Evolutionary conservation across 768 basidiomycete genomes (phyloP), one percentile per base, ranked within the genome.

Genomic region (Boletus rubropictus): DNA sequence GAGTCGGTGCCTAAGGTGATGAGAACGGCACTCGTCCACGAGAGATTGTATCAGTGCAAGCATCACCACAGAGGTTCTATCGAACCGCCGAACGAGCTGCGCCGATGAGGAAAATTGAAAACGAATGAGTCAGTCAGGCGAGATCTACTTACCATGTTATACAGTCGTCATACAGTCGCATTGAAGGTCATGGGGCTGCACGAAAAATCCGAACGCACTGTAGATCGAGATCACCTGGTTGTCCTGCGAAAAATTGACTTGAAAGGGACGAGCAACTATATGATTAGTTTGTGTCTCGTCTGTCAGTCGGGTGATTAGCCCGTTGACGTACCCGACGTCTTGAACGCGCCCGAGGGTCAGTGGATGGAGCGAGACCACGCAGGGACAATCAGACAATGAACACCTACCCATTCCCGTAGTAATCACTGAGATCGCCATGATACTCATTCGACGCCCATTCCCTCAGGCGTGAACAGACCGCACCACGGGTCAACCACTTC

Each of bases 221-320:
- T 80, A 84, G 45, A 90, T 82, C 20, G 87, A 80, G 39, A 86
- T 72, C 79, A 61, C n/a, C n/a, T n/a, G n/a, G n/a, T n/a, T n/a
- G n/a, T n/a, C n/a, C n/a, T 93, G 89, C 7, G 86, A 80, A 63
- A 93, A 91, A 66, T 93, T 89, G 18, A 77, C 81, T 56, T 86
- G 89, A 37, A 89, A 58, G 5, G 71, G 69, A 49, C 78, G 76
- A 49, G 80, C 57, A 11, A 87, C 74, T 1, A 89, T 91, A 9
- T 64, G 65, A 64, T 92, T 92, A 3, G 85, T 87, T 55, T 86
- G 83, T 0, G 88, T 90, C 51, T 74, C 58, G 63, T 90, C 88
- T 33, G 61, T 61, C n/a, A n/a, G n/a, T n/a, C n/a, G n/a, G n/a
- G 89, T 86, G 20, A 93, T 67, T 18, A 94, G 78, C 67, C 92